A percentile compares a stretch with the other conserved stretches of the same genome.
Conservation (phyloP, 169 alveolate genomes). For the Plasmodium malariae region DNA sequence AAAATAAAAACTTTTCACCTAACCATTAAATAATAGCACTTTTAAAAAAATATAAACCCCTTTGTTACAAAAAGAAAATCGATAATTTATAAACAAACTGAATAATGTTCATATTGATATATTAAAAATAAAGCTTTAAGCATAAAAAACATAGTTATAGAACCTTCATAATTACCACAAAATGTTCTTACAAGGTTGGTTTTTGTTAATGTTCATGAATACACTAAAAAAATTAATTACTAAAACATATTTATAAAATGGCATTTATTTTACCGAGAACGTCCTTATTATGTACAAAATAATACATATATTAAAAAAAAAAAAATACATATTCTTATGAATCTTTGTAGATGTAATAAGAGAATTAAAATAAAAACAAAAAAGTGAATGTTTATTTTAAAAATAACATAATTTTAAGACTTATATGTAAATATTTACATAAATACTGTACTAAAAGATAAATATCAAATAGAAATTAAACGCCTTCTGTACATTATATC, state of each 20-base stretch:
- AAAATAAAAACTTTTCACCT: background rate
- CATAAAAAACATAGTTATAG: no score
- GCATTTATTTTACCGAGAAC: no score
- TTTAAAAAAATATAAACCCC: background rate
- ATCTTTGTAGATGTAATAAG: background rate
- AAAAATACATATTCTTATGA: background rate
- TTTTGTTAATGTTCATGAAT: no score
- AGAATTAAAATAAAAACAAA: background rate
- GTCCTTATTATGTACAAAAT: background rate
- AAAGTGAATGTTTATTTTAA: no score
- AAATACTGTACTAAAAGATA: background rate
- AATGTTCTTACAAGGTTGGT: no score
- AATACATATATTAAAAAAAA: background rate
- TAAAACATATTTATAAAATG: no score
- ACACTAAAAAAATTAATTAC: no score
- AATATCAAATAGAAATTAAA: no score
- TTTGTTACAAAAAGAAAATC: background rate
- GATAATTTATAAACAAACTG: background rate
- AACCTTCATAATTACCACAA: no score
- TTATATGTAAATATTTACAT: no score
- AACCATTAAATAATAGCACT: background rate
- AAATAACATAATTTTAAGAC: background rate
- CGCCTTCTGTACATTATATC: background rate
- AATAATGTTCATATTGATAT: background rate
- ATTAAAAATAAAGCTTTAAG: no score